Percentiles rank a stretch among this genome's conserved stretches.
Conservation (phyloP, 257 asterid species). For the Nicotiana knightiana region DNA sequence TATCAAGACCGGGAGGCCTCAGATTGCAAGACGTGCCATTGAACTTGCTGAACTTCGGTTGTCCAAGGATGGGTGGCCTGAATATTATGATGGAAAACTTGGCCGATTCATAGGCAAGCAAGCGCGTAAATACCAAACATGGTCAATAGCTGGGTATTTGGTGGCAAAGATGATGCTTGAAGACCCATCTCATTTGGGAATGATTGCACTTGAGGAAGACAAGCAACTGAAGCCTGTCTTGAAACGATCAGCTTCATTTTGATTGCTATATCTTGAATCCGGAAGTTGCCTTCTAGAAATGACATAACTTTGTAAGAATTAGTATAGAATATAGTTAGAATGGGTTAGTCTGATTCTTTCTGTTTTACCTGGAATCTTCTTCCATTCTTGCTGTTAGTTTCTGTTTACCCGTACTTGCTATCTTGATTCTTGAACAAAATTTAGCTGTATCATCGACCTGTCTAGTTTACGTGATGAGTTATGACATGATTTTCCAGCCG, state of each 20-base stretch:
- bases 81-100: conserved; percentile 55
- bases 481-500: background rate
- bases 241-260: conserved; percentile 47
- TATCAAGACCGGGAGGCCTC: conserved; percentile 61
- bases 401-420: background rate
- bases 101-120: conserved; percentile 59
- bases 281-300: background rate
- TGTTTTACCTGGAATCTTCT: background rate
- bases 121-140: conserved; percentile 55
- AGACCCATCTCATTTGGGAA: conserved; percentile 66
- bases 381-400: background rate
- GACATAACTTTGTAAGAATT: background rate
- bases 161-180: conserved; percentile 66
- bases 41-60: conserved; percentile 49
- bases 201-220: conserved; percentile 58
- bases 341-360: background rate
- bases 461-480: background rate
- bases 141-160: conserved; percentile 64
- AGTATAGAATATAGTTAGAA: background rate
- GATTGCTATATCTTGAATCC: background rate
- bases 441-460: background rate
- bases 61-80: conserved; percentile 68
- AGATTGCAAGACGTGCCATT: conserved; percentile 56
- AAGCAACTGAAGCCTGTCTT: conserved; percentile 46
- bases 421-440: background rate